Evolutionary conservation across 768 basidiomycete species (phyloP).

Genomic region (Kwoniella europaea): DNA sequence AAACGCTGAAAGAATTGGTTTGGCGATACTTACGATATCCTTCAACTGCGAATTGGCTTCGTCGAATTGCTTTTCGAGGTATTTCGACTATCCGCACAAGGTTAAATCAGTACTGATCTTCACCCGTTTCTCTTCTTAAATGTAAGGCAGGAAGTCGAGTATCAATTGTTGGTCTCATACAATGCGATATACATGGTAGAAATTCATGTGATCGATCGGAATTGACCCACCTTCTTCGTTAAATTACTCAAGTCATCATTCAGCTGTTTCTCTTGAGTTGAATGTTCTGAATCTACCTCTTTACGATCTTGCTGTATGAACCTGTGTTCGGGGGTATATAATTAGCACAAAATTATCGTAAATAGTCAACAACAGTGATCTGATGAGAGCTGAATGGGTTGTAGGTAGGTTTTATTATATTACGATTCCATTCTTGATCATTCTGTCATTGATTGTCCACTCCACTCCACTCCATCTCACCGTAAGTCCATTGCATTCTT

Average conservation of each 20-base stretch:
- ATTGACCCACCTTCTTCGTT: slow-evolving; percentile 74
- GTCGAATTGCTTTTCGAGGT: slow-evolving; percentile 89
- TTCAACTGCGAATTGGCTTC: slow-evolving; percentile 85
- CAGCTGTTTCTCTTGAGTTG: slow-evolving; percentile 77
- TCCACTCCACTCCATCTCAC: too few relatives aligned
- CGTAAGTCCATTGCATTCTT: too few relatives aligned
- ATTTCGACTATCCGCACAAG: slow-evolving; percentile 69
- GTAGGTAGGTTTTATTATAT: too few relatives aligned
- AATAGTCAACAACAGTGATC: too few relatives aligned
- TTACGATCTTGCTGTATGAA: slow-evolving; percentile 85
- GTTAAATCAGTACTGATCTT: neutral
- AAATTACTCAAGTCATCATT: slow-evolving; percentile 80
- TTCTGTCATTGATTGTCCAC: too few relatives aligned
- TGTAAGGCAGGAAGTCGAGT: neutral
- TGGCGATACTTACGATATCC: slow-evolving; percentile 52
- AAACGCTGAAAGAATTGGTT: neutral
- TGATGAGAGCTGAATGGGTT: too few relatives aligned
- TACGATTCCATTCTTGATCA: too few relatives aligned
- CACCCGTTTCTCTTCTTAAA: neutral
- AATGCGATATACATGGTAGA: too few relatives aligned
- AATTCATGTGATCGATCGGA: too few relatives aligned
- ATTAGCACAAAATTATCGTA: too few relatives aligned
- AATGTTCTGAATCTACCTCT: slow-evolving; percentile 77
- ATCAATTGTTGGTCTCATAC: neutral
- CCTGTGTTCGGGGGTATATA: slow-evolving; percentile 61